These are phyloP conservation scores for Ceratobasidium sp. DNA, from an alignment of 1,284 basidiomycete species.

Conservation along the genomic window DNA sequence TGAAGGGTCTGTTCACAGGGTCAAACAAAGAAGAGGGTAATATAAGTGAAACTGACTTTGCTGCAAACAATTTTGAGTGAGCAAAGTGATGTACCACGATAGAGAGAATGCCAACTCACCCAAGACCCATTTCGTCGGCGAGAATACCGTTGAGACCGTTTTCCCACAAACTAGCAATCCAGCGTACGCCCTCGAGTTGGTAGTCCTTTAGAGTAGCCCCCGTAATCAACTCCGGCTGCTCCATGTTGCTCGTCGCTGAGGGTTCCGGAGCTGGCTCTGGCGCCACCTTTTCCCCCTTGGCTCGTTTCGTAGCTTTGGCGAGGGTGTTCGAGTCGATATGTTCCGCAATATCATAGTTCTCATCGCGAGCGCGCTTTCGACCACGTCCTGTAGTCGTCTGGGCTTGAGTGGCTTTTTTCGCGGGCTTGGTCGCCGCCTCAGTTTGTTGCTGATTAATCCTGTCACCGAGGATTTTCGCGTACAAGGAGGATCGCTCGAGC, in stretches of 20 bases:
- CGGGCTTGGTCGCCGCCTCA: slow-evolving; percentile 51
- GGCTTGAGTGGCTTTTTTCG: slow-evolving; percentile 30
- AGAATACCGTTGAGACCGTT: slow-evolving; percentile 69
- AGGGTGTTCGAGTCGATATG: slow-evolving; percentile 24
- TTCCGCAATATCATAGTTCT: slow-evolving; percentile 36
- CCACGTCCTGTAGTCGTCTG: slow-evolving; percentile 50
- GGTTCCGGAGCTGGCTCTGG: slow-evolving; percentile 56
- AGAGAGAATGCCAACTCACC: slow-evolving; percentile 68
- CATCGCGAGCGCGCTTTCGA: slow-evolving; percentile 57
- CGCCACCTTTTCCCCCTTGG: slow-evolving; percentile 45
- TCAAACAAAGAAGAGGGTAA: not conserved
- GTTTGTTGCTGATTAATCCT: slow-evolving; percentile 61
- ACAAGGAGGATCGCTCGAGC: slow-evolving; percentile 73
- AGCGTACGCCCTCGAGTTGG: slow-evolving; percentile 94
- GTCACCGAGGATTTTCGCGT: slow-evolving; percentile 69
- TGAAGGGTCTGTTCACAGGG: slow-evolving; percentile 79
- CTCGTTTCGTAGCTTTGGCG: slow-evolving; percentile 52
- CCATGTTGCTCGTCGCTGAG: slow-evolving; percentile 41
- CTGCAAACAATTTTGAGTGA: not conserved
- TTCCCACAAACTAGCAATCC: slow-evolving; percentile 94
- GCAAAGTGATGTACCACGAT: slow-evolving; percentile 3
- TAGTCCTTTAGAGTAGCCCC: slow-evolving; percentile 90
- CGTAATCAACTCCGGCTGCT: slow-evolving; percentile 85
- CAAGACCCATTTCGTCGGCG: slow-evolving; percentile 92
- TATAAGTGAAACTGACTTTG: slow-evolving; percentile 24